Evolutionary conservation across 2,329 filamentous ascomycete species (phyloP).

Genomic region (Monilinia polystroma): DNA sequence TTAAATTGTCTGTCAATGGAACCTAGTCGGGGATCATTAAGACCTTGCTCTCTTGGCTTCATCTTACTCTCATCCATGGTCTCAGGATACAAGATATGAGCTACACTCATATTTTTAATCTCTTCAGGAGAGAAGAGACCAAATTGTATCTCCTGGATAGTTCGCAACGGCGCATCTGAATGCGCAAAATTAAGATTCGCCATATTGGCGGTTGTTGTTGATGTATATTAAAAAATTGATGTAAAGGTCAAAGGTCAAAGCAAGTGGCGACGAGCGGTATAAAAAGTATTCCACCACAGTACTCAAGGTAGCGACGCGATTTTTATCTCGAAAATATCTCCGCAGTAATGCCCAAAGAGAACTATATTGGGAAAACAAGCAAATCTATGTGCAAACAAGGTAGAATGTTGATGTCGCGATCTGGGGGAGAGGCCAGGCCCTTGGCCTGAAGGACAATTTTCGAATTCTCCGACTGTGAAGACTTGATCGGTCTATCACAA

Average conservation of each 20-base stretch:
- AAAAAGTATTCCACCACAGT: constrained; percentile 25
- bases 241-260: constrained; percentile 15
- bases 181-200: constrained; percentile 87
- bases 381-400: constrained; percentile 33
- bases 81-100: constrained; percentile 95
- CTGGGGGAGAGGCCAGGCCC: constrained; percentile 37
- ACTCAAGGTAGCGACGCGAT: constrained; percentile 33
- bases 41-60: constrained; percentile 83
- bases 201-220: constrained; percentile 58
- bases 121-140: constrained; percentile 96
- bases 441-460: constrained; percentile 30
- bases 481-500: constrained; percentile 30
- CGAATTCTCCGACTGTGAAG: constrained; percentile 30
- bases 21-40: constrained; percentile 94
- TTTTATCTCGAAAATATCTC: constrained; percentile 26
- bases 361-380: constrained; percentile 26
- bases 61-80: constrained; percentile 97
- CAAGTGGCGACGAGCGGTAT: constrained; percentile 25
- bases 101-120: constrained; percentile 98
- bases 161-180: constrained; percentile 94
- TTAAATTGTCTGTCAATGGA: constrained; percentile 95
- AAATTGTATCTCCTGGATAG: constrained; percentile 98
- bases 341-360: constrained; percentile 18
- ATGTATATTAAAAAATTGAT: constrained; percentile 20
- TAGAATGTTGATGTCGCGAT: constrained; percentile 35